Conservation (phyloP, 2,329 filamentous ascomycete genomes). For the Penicillium sp. region DNA sequence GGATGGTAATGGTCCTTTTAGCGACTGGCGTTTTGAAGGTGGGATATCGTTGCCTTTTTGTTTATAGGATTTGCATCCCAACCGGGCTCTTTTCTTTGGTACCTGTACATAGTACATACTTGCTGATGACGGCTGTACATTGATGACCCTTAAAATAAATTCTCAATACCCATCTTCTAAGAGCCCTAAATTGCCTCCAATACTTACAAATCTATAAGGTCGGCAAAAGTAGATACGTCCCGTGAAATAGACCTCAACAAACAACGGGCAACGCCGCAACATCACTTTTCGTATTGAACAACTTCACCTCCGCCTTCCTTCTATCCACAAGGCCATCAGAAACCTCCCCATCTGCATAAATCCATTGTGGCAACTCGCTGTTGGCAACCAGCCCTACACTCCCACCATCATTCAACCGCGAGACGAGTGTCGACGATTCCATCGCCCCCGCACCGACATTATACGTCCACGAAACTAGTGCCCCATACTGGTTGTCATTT, state of each 20-base stretch:
- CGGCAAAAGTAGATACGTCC: not conserved
- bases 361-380: constrained; percentile 2
- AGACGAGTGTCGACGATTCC: constrained; percentile 47
- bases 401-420: constrained; percentile 52
- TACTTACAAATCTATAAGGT: not conserved
- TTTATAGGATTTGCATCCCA: constrained; percentile 5
- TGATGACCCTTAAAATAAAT: not conserved
- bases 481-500: constrained; percentile 59
- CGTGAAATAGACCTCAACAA: constrained; percentile 3
- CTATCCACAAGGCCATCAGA: not conserved
- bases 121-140: not conserved
- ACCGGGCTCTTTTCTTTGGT: constrained; percentile 2
- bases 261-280: constrained; percentile 13
- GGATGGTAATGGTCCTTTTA: constrained; percentile 4
- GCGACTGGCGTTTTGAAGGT: constrained; percentile 10
- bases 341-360: not conserved
- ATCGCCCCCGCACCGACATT: constrained; percentile 55
- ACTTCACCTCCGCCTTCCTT: constrained; percentile 47
- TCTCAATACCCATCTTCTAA: not conserved
- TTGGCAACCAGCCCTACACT: constrained; percentile 50
- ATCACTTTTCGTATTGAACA: constrained; percentile 38
- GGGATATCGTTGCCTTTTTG: not conserved
- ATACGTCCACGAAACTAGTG: constrained; percentile 58
- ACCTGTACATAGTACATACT: constrained; percentile 8
- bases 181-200: not conserved